Evolutionary conservation across 2,329 filamentous ascomycete species (phyloP).

Genomic region (Calcarisporium arbuscula): DNA sequence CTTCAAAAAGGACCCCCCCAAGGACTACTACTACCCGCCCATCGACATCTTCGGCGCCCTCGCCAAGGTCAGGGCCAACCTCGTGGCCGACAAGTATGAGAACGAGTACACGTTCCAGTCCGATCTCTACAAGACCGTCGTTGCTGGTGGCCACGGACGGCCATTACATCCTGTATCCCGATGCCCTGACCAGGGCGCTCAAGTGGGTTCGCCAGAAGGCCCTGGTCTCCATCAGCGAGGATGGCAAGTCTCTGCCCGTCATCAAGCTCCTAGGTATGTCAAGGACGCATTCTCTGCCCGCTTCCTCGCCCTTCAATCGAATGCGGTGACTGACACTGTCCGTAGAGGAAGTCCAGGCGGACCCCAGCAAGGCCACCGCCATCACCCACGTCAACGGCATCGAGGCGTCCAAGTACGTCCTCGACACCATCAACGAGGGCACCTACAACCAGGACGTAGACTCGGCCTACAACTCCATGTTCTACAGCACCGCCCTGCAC

Average conservation of each 20-base stretch:
- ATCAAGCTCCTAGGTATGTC: constrained; percentile 16
- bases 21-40: constrained; percentile 40
- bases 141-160: constrained; percentile 53
- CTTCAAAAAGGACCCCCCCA: constrained; percentile 45
- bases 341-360: constrained; percentile 14
- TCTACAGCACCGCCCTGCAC: constrained; percentile 19
- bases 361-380: constrained; percentile 12
- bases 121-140: constrained; percentile 46
- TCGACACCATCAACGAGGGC: constrained; percentile 13
- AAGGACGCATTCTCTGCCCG: not conserved
- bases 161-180: constrained; percentile 40
- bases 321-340: not conserved
- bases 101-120: constrained; percentile 50
- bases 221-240: constrained; percentile 34
- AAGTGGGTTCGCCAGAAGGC: constrained; percentile 15
- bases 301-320: not conserved
- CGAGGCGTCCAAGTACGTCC: constrained; percentile 15
- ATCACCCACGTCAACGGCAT: constrained; percentile 22
- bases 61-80: constrained; percentile 36
- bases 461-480: constrained; percentile 32
- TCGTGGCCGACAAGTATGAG: constrained; percentile 33
- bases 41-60: constrained; percentile 42
- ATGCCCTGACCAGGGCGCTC: constrained; percentile 10
- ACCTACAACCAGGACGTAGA: constrained; percentile 19
- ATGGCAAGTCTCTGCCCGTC: constrained; percentile 15